Percentiles rank a stretch among this genome's conserved stretches.
These are phyloP conservation scores for Phytopythium boreale DNA, from an alignment of 352 stramenopile genomes.

Conservation along the genomic window DNA sequence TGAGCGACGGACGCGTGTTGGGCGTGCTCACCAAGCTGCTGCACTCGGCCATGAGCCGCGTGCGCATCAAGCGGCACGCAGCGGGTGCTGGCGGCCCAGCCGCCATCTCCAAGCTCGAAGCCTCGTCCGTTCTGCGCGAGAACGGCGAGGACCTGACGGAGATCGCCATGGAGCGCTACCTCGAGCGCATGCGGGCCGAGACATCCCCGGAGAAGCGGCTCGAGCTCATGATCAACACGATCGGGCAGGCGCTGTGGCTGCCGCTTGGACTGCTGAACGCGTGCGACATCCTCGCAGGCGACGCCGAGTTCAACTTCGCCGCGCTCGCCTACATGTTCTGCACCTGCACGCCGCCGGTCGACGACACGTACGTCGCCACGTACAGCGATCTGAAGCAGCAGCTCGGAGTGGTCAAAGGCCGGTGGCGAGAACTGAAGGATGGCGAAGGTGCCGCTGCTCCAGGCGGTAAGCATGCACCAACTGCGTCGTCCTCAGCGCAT, in stretches of 20 bases:
- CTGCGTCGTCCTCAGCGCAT: constrained; percentile 3
- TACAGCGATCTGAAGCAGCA: constrained; percentile 55
- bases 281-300: constrained; percentile 66
- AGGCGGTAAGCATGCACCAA: neutral
- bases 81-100: constrained; percentile 10
- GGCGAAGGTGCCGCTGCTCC: constrained; percentile 8
- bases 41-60: constrained; percentile 61
- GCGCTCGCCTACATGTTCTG: constrained; percentile 66
- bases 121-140: constrained; percentile 58
- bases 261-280: constrained; percentile 52
- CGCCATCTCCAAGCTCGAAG: constrained; percentile 44
- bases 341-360: constrained; percentile 52
- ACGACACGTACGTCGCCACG: constrained; percentile 44
- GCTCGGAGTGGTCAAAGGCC: constrained; percentile 44
- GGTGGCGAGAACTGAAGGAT: constrained; percentile 60
- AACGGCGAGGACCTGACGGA: constrained; percentile 81
- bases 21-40: constrained; percentile 59
- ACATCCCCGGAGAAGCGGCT: constrained; percentile 48
- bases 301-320: constrained; percentile 78
- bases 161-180: constrained; percentile 70
- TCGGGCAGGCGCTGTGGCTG: constrained; percentile 73
- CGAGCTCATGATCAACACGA: constrained; percentile 66
- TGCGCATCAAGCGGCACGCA: constrained; percentile 32
- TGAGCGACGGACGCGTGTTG: constrained; percentile 56
- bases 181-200: constrained; percentile 59